Base-by-base conservation (phyloP, 2,329 filamentous ascomycete genomes). In the Nemania bipapillata region DNA sequence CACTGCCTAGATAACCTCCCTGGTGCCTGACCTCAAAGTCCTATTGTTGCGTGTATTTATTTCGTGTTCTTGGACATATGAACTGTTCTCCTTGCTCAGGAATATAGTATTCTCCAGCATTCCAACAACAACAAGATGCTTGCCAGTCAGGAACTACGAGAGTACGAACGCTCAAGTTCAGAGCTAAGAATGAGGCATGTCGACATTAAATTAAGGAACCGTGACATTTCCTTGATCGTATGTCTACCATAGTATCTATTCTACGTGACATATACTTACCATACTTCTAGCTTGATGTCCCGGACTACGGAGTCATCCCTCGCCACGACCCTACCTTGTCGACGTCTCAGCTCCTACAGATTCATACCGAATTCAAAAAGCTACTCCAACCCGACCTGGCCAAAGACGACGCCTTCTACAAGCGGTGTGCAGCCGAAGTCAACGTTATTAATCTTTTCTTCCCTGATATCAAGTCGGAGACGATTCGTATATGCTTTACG, bases 401-500 rank as follows among this genome's bases (percentile, higher is more conserved):
- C n/a, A 4, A 57, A 40, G 54, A 57, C 28, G 35, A 42, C 2
- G 35, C n/a, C 8, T 42, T 57, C 40, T 57, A 40, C 20, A 57
- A 57, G 17, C 30, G 32, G 15, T 57, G 54, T 12, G 54, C 54
- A 20, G 35, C 35, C 8, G 54, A 57, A 42, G 54, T 57, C 17
- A 57, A 42, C 17, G 35, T 42, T n/a, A 57, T 57, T 8, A 57
- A 57, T 30, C 40, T 57, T 4, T 57, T 57, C n/a, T 40, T 42
- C n/a, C 54, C 54, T 20, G 35, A 40, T 24, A 57, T 57, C 15
- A 6, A 57, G 28, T 42, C 35, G 1, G 54, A 57, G 22, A 9
- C 32, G 7, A 45, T 57, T 30, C 54, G 54, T 12, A 57, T 57
- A n/a, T 57, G 54, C n/a, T 57, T 57, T 15, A 42, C 35, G 12